Conservation (phyloP, 2,329 filamentous ascomycete species). For the Penicillium sp. region DNA sequence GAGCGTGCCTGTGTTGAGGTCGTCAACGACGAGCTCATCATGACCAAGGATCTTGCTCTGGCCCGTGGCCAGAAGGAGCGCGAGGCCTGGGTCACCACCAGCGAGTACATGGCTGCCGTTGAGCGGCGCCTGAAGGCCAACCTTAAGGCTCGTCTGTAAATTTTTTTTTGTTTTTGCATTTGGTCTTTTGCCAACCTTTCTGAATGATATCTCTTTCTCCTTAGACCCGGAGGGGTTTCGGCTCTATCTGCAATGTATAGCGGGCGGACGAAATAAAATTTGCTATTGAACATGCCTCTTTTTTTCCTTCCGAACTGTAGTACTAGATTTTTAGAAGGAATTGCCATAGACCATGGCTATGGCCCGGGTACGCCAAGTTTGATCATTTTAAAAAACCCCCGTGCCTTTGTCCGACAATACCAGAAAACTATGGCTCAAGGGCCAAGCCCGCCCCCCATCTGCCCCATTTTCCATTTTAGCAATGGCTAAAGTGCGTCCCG, state of each 20-base stretch:
- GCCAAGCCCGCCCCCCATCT: not conserved
- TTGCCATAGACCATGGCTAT: not conserved
- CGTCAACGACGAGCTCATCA: constrained; percentile 89
- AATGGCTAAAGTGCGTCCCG: not conserved
- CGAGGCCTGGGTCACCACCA: constrained; percentile 85
- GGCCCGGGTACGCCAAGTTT: not conserved
- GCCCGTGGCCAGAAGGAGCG: constrained; percentile 84
- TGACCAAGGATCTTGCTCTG: constrained; percentile 99
- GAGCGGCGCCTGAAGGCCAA: constrained; percentile 82
- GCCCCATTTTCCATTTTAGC: not conserved
- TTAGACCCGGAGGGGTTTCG: constrained; percentile 6
- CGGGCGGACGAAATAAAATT: constrained; percentile 13
- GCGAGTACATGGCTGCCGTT: constrained; percentile 87
- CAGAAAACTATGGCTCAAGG: too few relatives aligned
- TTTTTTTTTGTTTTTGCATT: constrained; percentile 3
- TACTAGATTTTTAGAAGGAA: not conserved
- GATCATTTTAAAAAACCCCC: too few relatives aligned
- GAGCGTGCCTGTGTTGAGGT: constrained; percentile 94
- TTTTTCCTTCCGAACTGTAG: not conserved
- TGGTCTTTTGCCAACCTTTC: not conserved
- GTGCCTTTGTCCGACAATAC: too few relatives aligned
- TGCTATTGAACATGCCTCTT: not conserved
- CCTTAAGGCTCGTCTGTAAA: constrained; percentile 48
- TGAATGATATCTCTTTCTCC: constrained; percentile 2
- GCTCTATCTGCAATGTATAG: constrained; percentile 20